These are phyloP conservation scores for Prinsepia uniflora DNA, from an alignment of 306 rosid species.

Conservation along the genomic window DNA sequence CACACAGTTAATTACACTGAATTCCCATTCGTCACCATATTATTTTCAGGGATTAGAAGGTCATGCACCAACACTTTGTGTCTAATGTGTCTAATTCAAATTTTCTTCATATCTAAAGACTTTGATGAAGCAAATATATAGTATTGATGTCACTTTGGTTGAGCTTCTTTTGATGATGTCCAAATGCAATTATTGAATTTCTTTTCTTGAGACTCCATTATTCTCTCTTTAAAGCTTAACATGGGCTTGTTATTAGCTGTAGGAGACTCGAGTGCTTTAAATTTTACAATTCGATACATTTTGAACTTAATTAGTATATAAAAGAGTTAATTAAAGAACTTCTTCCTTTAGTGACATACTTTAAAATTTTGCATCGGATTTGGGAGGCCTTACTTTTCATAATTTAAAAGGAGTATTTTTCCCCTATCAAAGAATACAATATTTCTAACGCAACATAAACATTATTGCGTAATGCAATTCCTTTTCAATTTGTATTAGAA, in stretches of 20 bases:
- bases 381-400: constrained; percentile 47
- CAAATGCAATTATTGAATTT: constrained; percentile 46
- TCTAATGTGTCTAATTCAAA: not conserved
- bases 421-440: not conserved
- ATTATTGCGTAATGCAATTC: no score
- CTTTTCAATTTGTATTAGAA: no score
- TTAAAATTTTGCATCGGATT: constrained; percentile 30
- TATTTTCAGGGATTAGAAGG: not conserved
- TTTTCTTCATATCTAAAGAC: constrained; percentile 23
- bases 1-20: no score
- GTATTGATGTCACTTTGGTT: constrained; percentile 36
- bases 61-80: not conserved
- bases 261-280: constrained; percentile 52
- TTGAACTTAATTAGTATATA: constrained; percentile 45
- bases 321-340: constrained; percentile 31
- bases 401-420: constrained; percentile 28
- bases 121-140: constrained; percentile 35
- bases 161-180: constrained; percentile 63
- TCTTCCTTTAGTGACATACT: constrained; percentile 44
- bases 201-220: constrained; percentile 48
- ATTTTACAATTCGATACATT: constrained; percentile 45
- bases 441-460: no score
- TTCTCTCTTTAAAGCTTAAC: constrained; percentile 62
- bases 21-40: constrained; percentile 26
- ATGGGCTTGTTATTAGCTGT: constrained; percentile 67